Percentiles rank a stretch among this genome's conserved stretches.
Evolutionary conservation across 169 alveolate genomes (phyloP).

Genomic region (Neospora caninum): DNA sequence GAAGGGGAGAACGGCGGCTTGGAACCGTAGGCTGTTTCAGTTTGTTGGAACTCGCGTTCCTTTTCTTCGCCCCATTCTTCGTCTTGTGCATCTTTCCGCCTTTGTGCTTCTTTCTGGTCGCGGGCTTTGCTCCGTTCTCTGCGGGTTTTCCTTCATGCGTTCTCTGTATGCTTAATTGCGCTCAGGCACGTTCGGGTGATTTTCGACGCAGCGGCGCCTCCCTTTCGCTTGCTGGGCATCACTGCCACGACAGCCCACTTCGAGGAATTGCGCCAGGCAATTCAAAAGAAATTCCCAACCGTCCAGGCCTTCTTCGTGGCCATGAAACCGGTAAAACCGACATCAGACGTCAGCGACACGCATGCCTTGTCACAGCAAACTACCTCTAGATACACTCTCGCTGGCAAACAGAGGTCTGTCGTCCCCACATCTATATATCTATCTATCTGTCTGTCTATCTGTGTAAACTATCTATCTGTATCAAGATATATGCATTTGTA

Average conservation of each 20-base stretch:
- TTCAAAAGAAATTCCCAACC: background rate
- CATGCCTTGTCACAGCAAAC: too few relatives aligned
- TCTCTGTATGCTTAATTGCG: too few relatives aligned
- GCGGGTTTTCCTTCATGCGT: too few relatives aligned
- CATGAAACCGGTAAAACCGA: background rate
- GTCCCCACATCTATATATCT: background rate
- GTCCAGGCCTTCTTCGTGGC: constrained; percentile 20
- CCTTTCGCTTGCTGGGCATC: constrained; percentile 51
- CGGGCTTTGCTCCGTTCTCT: too few relatives aligned
- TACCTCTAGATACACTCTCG: too few relatives aligned
- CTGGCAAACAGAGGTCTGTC: too few relatives aligned
- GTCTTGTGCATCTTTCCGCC: background rate
- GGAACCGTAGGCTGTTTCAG: too few relatives aligned
- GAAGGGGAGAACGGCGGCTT: too few relatives aligned
- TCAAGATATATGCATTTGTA: too few relatives aligned
- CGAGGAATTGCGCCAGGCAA: constrained; percentile 15
- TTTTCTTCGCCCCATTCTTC: background rate
- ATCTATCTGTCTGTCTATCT: background rate
- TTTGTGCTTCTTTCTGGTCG: too few relatives aligned
- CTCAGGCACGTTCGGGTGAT: constrained; percentile 54
- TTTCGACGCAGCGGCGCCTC: constrained; percentile 61
- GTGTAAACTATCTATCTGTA: background rate
- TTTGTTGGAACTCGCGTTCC: background rate
- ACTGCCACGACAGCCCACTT: background rate
- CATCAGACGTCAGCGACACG: background rate